Evolutionary conservation across 345 rosid genomes (phyloP).

Genomic region (Eucalyptus viminalis): DNA sequence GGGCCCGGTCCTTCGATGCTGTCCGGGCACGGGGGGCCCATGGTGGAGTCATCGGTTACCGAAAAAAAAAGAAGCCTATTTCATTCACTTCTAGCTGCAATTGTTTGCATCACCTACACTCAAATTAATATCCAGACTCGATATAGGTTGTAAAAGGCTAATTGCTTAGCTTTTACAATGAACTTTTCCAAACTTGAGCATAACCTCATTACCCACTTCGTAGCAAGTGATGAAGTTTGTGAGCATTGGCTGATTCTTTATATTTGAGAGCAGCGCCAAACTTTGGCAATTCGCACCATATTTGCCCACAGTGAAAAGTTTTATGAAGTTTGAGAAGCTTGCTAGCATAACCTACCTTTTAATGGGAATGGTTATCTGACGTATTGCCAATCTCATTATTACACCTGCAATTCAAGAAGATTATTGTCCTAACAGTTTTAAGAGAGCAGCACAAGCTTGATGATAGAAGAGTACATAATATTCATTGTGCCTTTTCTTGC

Average conservation of each 20-base stretch:
- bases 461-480: not conserved
- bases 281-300: not conserved
- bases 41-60: no score
- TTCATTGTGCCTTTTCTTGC: not conserved
- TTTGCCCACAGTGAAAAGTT: not conserved
- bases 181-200: not conserved
- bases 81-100: not conserved
- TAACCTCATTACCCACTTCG: not conserved
- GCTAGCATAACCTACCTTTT: not conserved
- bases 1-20: no score
- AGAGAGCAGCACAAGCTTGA: not conserved
- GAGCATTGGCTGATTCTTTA: not conserved
- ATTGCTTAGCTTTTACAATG: not conserved
- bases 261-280: not conserved
- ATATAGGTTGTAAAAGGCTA: not conserved
- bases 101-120: not conserved
- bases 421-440: not conserved
- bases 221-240: not conserved
- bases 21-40: fast-evolving
- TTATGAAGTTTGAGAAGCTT: not conserved
- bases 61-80: not conserved
- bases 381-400: not conserved
- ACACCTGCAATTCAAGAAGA: not conserved
- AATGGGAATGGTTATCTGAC: not conserved
- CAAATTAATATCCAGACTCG: not conserved